A percentile compares a stretch with the other conserved stretches of the same genome.
Evolutionary conservation across 768 basidiomycete species (phyloP).

Genomic region (Phanerochaete sordida): DNA sequence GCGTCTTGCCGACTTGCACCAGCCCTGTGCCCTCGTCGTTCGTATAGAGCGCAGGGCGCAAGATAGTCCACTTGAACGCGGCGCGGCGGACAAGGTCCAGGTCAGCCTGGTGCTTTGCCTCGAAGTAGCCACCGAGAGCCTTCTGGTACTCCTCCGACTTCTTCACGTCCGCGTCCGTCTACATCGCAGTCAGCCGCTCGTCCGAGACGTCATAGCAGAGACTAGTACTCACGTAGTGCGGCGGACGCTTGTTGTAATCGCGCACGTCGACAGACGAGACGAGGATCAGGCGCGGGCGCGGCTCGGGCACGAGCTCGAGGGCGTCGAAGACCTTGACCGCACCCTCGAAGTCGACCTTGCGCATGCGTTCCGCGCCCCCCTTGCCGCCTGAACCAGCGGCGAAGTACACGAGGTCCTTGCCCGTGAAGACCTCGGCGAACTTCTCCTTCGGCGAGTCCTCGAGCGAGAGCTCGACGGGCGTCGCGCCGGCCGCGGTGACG

Average conservation of each 20-base stretch:
- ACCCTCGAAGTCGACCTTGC: conserved; percentile 58
- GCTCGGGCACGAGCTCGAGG: conserved; percentile 45
- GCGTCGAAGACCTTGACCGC: conserved; percentile 71
- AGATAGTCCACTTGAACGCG: conserved; percentile 61
- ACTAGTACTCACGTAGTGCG: conserved; percentile 47
- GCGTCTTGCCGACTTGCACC: conserved; percentile 53
- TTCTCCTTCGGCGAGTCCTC: conserved; percentile 44
- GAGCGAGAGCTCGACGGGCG: conserved; percentile 52
- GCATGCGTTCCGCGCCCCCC: conserved; percentile 51
- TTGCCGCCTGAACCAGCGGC: conserved; percentile 54
- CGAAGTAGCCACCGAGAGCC: conserved; percentile 39
- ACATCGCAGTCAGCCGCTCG: no score
- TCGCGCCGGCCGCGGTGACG: conserved; percentile 35
- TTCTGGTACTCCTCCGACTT: conserved; percentile 38
- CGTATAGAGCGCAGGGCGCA: conserved; percentile 58
- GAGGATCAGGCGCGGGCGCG: conserved; percentile 52
- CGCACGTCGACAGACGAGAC: conserved; percentile 62
- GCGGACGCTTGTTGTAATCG: conserved; percentile 41
- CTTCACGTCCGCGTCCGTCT: conserved; percentile 46
- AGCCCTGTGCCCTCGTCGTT: conserved; percentile 48
- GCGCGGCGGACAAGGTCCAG: conserved; percentile 41
- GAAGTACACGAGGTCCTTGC: conserved; percentile 33
- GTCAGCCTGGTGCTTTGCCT: conserved; percentile 43
- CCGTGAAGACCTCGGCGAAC: conserved; percentile 43
- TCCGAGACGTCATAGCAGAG: no score